phyloP scores from a whole-genome alignment of 768 basidiomycete genomes.

The Pseudohyphozyma bogoriensis region DNA sequence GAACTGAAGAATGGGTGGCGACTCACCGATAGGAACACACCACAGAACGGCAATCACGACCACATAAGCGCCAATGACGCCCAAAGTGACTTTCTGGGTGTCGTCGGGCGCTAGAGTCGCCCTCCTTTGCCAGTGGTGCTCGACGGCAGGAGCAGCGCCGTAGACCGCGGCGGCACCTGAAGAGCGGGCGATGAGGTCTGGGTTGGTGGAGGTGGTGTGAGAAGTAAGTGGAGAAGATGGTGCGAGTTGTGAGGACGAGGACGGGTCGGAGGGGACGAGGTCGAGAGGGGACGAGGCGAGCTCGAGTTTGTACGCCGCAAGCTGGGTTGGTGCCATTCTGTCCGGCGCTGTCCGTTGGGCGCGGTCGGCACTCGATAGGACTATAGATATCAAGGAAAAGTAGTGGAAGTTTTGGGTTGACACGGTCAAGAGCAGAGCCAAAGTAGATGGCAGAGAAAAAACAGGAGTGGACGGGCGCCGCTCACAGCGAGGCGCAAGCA shows the following conservation, averaged over 20 bases:
- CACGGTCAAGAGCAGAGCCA: too few relatives aligned
- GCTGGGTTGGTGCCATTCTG: too few relatives aligned
- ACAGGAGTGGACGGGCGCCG: too few relatives aligned
- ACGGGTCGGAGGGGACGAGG: neutral
- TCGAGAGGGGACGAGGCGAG: neutral
- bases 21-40: constrained; percentile 12
- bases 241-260: neutral
- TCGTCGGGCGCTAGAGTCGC: constrained; percentile 1
- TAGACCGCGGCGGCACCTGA: neutral
- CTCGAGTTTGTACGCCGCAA: neutral
- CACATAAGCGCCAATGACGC: constrained; percentile 17
- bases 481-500: too few relatives aligned
- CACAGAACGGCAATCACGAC: constrained; percentile 11
- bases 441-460: too few relatives aligned
- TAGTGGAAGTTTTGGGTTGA: too few relatives aligned
- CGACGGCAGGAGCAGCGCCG: neutral
- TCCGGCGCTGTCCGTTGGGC: too few relatives aligned
- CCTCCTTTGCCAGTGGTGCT: neutral
- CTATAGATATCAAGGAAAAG: too few relatives aligned
- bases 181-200: neutral
- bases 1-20: too few relatives aligned
- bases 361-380: too few relatives aligned
- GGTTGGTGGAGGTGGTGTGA: neutral
- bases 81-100: constrained; percentile 23
- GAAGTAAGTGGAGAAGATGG: neutral